A percentile compares a stretch with the other conserved stretches of the same genome.
Conservation (phyloP, 2,329 filamentous ascomycete genomes). For the Penicillium sp. region DNA sequence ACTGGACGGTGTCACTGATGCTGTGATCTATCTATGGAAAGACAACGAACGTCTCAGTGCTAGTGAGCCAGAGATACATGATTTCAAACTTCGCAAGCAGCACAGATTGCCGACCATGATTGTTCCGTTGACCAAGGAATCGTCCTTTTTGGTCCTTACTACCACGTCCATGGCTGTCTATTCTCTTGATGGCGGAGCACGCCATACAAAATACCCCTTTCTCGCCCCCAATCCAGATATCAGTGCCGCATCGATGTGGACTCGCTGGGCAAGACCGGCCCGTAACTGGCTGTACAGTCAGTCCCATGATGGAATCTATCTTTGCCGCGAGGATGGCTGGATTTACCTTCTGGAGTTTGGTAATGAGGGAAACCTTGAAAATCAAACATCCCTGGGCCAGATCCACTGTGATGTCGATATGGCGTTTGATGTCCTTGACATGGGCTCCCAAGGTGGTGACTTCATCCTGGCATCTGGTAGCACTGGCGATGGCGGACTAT, state of each 20-base stretch:
- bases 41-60: constrained; percentile 37
- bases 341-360: constrained; percentile 72
- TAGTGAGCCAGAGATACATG: constrained; percentile 28
- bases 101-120: constrained; percentile 65
- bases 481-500: constrained; percentile 74
- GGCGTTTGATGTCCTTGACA: constrained; percentile 70
- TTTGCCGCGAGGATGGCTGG: constrained; percentile 84
- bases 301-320: constrained; percentile 74
- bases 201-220: constrained; percentile 31
- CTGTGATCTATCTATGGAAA: constrained; percentile 56
- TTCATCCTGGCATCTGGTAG: constrained; percentile 79
- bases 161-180: constrained; percentile 56
- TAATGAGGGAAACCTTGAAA: constrained; percentile 54
- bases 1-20: constrained; percentile 45
- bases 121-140: constrained; percentile 70
- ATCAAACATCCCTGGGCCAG: constrained; percentile 61
- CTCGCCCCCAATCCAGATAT: constrained; percentile 26
- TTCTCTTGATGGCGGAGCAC: constrained; percentile 39
- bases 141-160: constrained; percentile 69
- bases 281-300: constrained; percentile 64
- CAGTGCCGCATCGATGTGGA: constrained; percentile 64
- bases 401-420: constrained; percentile 74
- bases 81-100: constrained; percentile 32
- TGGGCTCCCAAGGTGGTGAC: constrained; percentile 69
- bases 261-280: constrained; percentile 77